Evolutionary conservation across 2,329 filamentous ascomycete species (phyloP), one percentile per base, ranked within the genome.

Genomic region (Furcasterigmium furcatum): DNA sequence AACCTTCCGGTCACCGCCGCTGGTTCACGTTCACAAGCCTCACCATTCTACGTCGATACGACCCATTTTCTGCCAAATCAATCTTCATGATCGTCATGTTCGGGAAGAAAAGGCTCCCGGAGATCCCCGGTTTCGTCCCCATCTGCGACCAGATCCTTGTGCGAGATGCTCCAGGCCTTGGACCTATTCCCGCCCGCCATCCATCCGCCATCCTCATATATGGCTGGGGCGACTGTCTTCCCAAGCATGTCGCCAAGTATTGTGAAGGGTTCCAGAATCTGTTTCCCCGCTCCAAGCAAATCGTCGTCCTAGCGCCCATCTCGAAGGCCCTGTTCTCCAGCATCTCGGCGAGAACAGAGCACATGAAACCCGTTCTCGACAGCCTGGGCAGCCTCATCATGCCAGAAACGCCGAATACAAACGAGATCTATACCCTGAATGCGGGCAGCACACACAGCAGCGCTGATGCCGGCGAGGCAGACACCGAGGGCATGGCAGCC

Each of bases 181-280:
- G 57, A 18, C 52, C 54, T 52, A 7, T 46, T 55, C 5, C 29
- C 48, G 5, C 14, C 41, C 6, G 53, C 21, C 61, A 72, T 40
- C 74, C 74, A 4, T 64, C 68, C 16, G 71, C 68, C 6, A 63
- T 81, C 36, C 54, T 81, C 38, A 66, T 83, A 48, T 82, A 73
- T 57, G 71, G 76, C 54, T 82, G 77, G 79, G 77, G 79, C 43
- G 79, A 82, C 50, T 76, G 73, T 18, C 61, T 64, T 12, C 72
- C 77, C 3, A 77, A 74, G 50, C 71, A 82, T 55, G 67, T 81
- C 22, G 62, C 66, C 46, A 82, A 83, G 57, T 82, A 81, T 53
- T 65, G 72, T 13, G 67, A 73, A 12, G 74, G 73, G 21, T 82
- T 76, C 59, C 68, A 67, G 34, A 54, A 59, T 12, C 68, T 80